Evolutionary conservation across 1,284 basidiomycete species (phyloP), one percentile per base, ranked within the genome.

Genomic region (Boletellus deceptivus): DNA sequence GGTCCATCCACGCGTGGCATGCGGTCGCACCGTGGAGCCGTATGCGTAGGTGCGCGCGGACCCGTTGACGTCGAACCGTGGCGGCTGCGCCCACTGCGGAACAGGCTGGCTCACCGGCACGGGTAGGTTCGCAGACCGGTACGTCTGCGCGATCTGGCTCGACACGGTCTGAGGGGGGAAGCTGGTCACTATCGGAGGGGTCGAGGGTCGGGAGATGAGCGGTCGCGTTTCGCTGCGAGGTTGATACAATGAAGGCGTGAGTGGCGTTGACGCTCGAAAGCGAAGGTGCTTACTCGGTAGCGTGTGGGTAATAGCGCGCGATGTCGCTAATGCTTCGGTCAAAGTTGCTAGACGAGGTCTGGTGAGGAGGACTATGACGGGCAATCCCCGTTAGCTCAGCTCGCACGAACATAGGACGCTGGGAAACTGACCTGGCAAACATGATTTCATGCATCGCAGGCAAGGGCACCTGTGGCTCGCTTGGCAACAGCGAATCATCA

Each of bases 1-100:
- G 39, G 77, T 73, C 87, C 88, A 90, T 8, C 80, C 79, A 11
- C 74, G 68, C 22, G 34, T 44, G 14, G 50, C 45, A 17, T 67
- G 59, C 0, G 63, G 63, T 0, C 55, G 54, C 1, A 57, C 47
- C 2, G 66, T 55, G 13, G 65, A 55, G 9, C 65, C 67, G 29
- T 67, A 67, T 9, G 54, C 25, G 14, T 67, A 59, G 44, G 44
- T 56, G n/a, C 54, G 65, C 24, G 68, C 65, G 10, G 65, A 65
- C 3, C 68, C 67, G 34, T 70, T 70, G 29, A 60, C 55, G 14
- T 67, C 46, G 41, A 68, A 67, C 0, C 48, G 55, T 5, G 39
- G 54, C 0, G 61, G 59, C 10, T 55, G 62, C 5, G 68, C 61
- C 54, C 65, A 65, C 31, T 57, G 59, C 2, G 68, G 67, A 22